Base-by-base conservation (phyloP, 176 grass and related monocot species). In the Puccinellia tenuiflora region DNA sequence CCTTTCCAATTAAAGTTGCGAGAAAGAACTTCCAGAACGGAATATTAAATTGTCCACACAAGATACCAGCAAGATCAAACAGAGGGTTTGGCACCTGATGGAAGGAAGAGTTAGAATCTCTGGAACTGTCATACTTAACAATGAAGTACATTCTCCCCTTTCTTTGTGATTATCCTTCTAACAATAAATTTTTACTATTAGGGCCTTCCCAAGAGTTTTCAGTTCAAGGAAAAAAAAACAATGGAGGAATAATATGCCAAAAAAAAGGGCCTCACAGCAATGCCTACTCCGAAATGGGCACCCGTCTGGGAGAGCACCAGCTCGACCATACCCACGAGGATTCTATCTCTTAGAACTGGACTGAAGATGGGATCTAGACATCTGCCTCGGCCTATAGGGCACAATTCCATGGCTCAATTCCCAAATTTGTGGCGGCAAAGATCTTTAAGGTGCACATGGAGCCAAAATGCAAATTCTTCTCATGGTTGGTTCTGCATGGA, bases 11-110 rank as follows among this genome's bases (percentile, higher is more conserved):
- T 80, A 94, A 87, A 53, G 96, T 99, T 78, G 96, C 93, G 22
- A 99, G 79, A 76, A 99, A 99, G 82, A 99, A 99, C 75, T 94
- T 94, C 96, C 93, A 96, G 84, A 99, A 99, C 61, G 91, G 89
- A 33, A 99, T 67, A 43, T 85, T 88, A 85, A 96, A 92, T 88
- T 99, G 96, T 71, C 93, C 96, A 83, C 96, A 99, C 78, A 94
- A 84, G 40, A 99, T 96, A 54, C 96, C 96, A 24, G 93, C 89
- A 47, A 96, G 85, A 88, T 99, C 96, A 74, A 94, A 99, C 55
- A 99, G 84, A 45, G 89, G 96, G 68, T 99, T 99, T 47, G 96
- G 96, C 65, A 99, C 91, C 96, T 99, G 85, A 69, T 7, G 59
- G 16, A 81, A 85, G 70, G 68, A 83, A 86, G 59, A 60, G 47